Conservation (phyloP, 2,329 filamentous ascomycete species). For the Clathrospora elynae region DNA sequence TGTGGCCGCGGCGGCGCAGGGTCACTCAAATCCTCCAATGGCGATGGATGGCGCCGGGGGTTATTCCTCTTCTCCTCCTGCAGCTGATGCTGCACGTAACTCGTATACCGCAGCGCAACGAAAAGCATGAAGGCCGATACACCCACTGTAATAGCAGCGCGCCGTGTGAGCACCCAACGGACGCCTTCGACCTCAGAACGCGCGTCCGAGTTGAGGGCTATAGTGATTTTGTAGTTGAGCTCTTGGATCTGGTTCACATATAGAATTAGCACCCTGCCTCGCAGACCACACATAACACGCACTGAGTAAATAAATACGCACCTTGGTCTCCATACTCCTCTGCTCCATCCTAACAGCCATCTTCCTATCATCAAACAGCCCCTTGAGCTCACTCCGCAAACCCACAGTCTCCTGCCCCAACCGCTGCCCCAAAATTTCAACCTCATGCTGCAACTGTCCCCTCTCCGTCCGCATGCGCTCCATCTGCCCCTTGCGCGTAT, state of each 20-base stretch:
- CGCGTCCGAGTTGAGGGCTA: constrained; percentile 84
- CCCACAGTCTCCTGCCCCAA: constrained; percentile 81
- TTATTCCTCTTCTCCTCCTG: constrained; percentile 49
- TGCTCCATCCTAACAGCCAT: constrained; percentile 91
- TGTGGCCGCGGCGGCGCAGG: constrained; percentile 5
- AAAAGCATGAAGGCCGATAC: constrained; percentile 54
- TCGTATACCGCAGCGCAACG: constrained; percentile 48
- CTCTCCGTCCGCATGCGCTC: constrained; percentile 84
- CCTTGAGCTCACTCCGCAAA: constrained; percentile 89
- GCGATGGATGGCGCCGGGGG: constrained; percentile 20
- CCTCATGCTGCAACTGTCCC: constrained; percentile 86
- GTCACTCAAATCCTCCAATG: constrained; percentile 19
- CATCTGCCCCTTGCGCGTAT: constrained; percentile 74
- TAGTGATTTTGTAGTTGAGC: constrained; percentile 94
- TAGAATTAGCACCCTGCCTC: neutral
- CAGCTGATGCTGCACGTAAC: constrained; percentile 47
- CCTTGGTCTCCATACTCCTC: constrained; percentile 78
- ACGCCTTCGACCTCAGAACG: constrained; percentile 91
- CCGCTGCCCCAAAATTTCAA: constrained; percentile 87
- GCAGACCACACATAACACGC: neutral
- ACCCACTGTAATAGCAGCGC: constrained; percentile 66
- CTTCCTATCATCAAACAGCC: constrained; percentile 94
- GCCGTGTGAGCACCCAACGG: constrained; percentile 77
- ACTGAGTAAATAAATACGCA: constrained; percentile 43
- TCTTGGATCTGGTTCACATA: constrained; percentile 77